phyloP scores from a whole-genome alignment of 352 stramenopile species.

The Phytophthora foliorum region DNA sequence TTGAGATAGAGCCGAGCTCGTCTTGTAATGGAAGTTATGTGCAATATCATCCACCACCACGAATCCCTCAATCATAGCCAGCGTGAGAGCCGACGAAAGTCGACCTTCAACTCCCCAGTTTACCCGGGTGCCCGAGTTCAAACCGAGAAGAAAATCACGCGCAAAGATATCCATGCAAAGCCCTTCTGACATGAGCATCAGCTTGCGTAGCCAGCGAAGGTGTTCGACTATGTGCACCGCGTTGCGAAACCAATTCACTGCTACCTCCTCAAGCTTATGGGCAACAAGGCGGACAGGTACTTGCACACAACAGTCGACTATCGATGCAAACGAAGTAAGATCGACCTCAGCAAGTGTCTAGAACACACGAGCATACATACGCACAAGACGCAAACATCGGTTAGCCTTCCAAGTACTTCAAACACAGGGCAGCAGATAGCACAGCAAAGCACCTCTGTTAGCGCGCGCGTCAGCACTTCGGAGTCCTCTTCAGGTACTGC shows the following conservation, averaged over 20 bases:
- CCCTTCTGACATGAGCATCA: constrained; percentile 81
- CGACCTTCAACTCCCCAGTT: constrained; percentile 57
- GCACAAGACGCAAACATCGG: no score
- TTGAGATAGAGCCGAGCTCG: constrained; percentile 46
- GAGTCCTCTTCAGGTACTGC: constrained; percentile 25
- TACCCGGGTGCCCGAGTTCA: constrained; percentile 54
- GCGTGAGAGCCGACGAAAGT: constrained; percentile 56
- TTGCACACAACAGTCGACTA: constrained; percentile 52
- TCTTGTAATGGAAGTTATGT: constrained; percentile 60
- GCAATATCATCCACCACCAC: constrained; percentile 28
- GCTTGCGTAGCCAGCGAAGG: constrained; percentile 64
- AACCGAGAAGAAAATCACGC: constrained; percentile 58
- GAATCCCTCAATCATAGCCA: constrained; percentile 70
- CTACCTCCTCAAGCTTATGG: constrained; percentile 56
- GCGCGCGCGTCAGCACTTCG: constrained; percentile 27
- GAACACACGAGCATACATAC: neutral
- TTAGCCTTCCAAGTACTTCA: constrained; percentile 2
- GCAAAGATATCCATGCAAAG: constrained; percentile 80
- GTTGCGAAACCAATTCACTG: constrained; percentile 51
- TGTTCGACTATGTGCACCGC: constrained; percentile 59
- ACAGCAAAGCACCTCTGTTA: constrained; percentile 28
- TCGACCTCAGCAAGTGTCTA: constrained; percentile 24
- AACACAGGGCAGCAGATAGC: neutral
- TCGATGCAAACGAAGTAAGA: constrained; percentile 55
- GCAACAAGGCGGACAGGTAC: constrained; percentile 49